A percentile compares a stretch with the other conserved stretches of the same genome.
These are phyloP conservation scores for Leccinum obscurum DNA, from an alignment of 768 basidiomycete genomes.

Conservation along the genomic window DNA sequence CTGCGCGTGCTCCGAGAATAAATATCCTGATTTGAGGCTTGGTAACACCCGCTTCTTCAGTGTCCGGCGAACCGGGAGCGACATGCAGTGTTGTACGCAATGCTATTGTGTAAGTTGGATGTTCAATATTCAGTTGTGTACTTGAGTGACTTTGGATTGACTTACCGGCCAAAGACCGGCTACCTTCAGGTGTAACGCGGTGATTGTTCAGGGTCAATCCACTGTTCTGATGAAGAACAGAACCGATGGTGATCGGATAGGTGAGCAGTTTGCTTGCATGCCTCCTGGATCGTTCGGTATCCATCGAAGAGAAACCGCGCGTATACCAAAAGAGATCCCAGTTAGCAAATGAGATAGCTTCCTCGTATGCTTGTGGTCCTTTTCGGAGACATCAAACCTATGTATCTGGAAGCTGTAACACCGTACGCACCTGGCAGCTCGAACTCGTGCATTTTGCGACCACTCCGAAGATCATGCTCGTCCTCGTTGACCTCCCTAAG, in stretches of 20 bases:
- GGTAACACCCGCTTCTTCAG: conserved; percentile 67
- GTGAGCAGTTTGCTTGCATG: conserved; percentile 95
- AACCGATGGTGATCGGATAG: conserved; percentile 92
- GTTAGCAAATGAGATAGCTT: conserved; percentile 90
- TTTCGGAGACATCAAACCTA: conserved; percentile 10
- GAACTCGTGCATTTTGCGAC: conserved; percentile 82
- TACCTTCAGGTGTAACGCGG: conserved; percentile 89
- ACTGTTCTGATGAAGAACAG: conserved; percentile 87
- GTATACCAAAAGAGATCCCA: conserved; percentile 99
- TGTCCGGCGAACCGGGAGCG: conserved; percentile 81
- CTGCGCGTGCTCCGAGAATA: conserved; percentile 92
- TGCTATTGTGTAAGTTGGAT: conserved; percentile 48
- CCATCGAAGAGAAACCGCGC: conserved; percentile 91
- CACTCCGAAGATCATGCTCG: conserved; percentile 94
- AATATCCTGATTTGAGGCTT: conserved; percentile 91
- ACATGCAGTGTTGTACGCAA: conserved; percentile 90
- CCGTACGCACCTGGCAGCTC: conserved; percentile 79
- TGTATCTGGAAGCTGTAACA: not conserved
- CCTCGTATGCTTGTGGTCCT: conserved; percentile 92
- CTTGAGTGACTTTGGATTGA: conserved; percentile 1
- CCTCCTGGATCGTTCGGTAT: conserved; percentile 86
- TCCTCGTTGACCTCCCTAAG: conserved; percentile 95
- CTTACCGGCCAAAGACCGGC: conserved; percentile 88
- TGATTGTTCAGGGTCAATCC: conserved; percentile 82
- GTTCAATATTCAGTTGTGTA: not conserved